Percentiles rank a stretch among this genome's conserved stretches.
phyloP scores from a whole-genome alignment of 257 asterid genomes.

The Plantago major region DNA sequence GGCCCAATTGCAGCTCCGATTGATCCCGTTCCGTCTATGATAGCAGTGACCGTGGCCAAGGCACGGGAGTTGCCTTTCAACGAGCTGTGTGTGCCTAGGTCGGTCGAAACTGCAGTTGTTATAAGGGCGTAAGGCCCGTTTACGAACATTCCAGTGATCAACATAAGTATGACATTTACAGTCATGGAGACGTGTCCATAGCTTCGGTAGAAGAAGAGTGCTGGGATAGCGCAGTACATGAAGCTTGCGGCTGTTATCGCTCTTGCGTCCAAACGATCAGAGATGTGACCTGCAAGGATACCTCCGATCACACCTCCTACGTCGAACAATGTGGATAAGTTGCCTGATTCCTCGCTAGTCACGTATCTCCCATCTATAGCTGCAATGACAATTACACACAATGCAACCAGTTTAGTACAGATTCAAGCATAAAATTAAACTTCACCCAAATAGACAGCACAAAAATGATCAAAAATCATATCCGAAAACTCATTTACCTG shows the following conservation, averaged over 20 bases:
- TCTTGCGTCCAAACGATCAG: conserved; percentile 71
- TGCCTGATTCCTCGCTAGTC: conserved; percentile 76
- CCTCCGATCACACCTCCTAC: conserved; percentile 97
- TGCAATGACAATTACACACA: conserved; percentile 30
- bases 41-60: conserved; percentile 89
- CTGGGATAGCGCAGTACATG: conserved; percentile 94
- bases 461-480: no score
- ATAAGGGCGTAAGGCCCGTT: conserved; percentile 95
- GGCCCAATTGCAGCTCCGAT: conserved; percentile 98
- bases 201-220: conserved; percentile 75
- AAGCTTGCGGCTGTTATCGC: conserved; percentile 97
- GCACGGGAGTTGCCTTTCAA: conserved; percentile 81
- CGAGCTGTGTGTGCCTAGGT: conserved; percentile 93
- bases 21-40: conserved; percentile 95
- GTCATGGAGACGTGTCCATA: conserved; percentile 79
- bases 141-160: conserved; percentile 77
- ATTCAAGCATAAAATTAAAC: neutral
- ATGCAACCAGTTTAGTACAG: conserved; percentile 14
- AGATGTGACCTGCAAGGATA: conserved; percentile 83
- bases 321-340: conserved; percentile 79
- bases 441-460: neutral
- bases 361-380: conserved; percentile 80
- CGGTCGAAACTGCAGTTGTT: conserved; percentile 97
- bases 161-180: conserved; percentile 63
- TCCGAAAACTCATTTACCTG: conserved; percentile 40